Evolutionary conservation across 2,329 filamentous ascomycete genomes (phyloP), one percentile per base, ranked within the genome.

Genomic region (Aspergillus ibericus): DNA sequence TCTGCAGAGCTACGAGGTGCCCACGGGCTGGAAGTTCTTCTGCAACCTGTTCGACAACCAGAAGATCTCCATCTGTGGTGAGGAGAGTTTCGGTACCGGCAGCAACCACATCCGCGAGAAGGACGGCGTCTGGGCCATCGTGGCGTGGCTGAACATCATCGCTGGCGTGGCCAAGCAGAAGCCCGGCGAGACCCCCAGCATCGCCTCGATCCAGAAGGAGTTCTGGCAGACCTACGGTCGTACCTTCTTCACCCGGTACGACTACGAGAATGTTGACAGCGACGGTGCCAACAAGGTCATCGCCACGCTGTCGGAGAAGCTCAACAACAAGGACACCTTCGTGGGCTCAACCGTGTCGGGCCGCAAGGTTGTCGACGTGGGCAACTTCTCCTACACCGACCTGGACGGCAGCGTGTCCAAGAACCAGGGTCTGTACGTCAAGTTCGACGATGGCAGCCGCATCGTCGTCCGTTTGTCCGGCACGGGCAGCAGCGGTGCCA

Each of bases 31-130:
- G 95, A 97, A 97, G 79, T 97, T 97, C 84, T 97, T 97, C 87
- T 97, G 93, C 74, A 92, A 92, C 69, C 85, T 97, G 59, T 96
- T 97, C 71, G 93, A 97, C 72, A 89, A 91, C 65, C 83, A 96
- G 80, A 96, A 96, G 84, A 89, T 97, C 73, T 96, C 95, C 72
- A 99, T 99, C 75, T 99, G 95, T 74, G 95, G 95, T 59, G 95
- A 99, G 80, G 95, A 99, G 84, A 95, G 90, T 65, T 99, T 99
- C 77, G 95, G 95, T 66, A 99, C 95, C 10, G 95, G 95, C 38
- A 96, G 91, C 78, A 97, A 99, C 82, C 95, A 99, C 79, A 96
- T 99, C 73, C 92, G 95, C 68, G 95, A 99, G 82, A 99, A 99
- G 85, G 95, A 99, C 72, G 95, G 95, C 62, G 85, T 99, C 42